Percentiles rank a stretch among this genome's conserved stretches.
These are phyloP conservation scores for Lipomyces sp. DNA, from an alignment of 805 yeast species.

Conservation along the genomic window DNA sequence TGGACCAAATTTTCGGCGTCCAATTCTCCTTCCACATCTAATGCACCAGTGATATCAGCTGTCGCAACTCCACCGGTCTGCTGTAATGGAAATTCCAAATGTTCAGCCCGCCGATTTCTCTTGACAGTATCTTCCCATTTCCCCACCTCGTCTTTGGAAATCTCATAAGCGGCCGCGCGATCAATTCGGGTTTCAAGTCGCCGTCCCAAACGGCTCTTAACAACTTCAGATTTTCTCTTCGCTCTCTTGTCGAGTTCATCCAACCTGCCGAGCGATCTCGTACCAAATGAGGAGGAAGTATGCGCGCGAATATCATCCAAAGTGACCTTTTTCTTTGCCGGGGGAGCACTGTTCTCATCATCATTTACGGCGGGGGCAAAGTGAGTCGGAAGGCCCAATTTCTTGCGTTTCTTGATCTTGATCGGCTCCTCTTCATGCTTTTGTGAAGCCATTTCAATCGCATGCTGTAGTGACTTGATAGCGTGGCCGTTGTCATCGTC, in stretches of 20 bases:
- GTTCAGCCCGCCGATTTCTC: slow-evolving; percentile 81
- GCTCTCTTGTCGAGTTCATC: slow-evolving; percentile 42
- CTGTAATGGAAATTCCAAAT: slow-evolving; percentile 73
- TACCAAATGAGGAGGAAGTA: slow-evolving; percentile 62
- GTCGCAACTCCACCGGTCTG: slow-evolving; percentile 40
- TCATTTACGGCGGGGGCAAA: slow-evolving; percentile 13
- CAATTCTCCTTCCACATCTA: slow-evolving; percentile 25
- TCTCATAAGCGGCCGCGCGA: slow-evolving; percentile 86
- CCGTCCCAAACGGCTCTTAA: slow-evolving; percentile 82
- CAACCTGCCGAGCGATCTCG: slow-evolving; percentile 56
- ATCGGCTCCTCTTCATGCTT: slow-evolving; percentile 5
- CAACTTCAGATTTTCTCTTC: slow-evolving; percentile 49
- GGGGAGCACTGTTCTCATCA: slow-evolving; percentile 24
- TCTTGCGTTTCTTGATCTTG: slow-evolving; percentile 11
- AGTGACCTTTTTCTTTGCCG: slow-evolving; percentile 47
- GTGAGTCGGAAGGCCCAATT: slow-evolving; percentile 16
- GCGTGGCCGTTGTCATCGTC: slow-evolving; percentile 51
- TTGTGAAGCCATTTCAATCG: slow-evolving; percentile 72
- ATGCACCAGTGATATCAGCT: slow-evolving; percentile 8
- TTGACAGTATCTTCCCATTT: slow-evolving; percentile 88
- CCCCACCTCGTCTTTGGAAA: slow-evolving; percentile 81
- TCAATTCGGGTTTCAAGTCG: slow-evolving; percentile 85
- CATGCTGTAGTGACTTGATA: slow-evolving; percentile 67
- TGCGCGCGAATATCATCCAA: slow-evolving; percentile 64
- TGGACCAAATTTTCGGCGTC: slow-evolving; percentile 64